Base-by-base conservation (phyloP, 192 early-diverging fungal genomes). In the Coemansia guatemalensis region DNA sequence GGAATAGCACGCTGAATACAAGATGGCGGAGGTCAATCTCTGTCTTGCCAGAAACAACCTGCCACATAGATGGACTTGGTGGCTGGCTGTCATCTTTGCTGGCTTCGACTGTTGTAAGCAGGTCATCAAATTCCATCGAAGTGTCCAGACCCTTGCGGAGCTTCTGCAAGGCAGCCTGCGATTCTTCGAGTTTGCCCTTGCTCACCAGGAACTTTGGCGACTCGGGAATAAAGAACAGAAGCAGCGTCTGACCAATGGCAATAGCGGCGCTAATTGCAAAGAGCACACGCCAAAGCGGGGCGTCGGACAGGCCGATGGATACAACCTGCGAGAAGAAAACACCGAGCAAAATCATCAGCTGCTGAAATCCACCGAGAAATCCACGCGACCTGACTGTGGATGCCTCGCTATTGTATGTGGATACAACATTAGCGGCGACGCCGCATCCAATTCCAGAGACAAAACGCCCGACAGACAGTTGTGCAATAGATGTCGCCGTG, bases 311-410 rank as follows among this genome's bases (percentile, higher is more conserved):
- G 49, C 78, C 88, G 30, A 89, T 74, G 1, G 88, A 90, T 6
- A 85, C 71, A 11, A 87, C 69, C 60, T 92, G 93, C 1, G 92
- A 85, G 17, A 87, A 61, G 25, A 96, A 80, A 60, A 96, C 85
- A 23, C 95, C 95, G 11, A 85, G 54, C 11, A 95, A 87, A 56
- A 94, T 92, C 33, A 89, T 88, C 53, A 94, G 70, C 77, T 96
- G 95, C 73, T 93, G 93, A 65, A 90, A 82, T 17, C 88, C 83
- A 69, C 87, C 93, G 30, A 94, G 82, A 30, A 84, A 74, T 0
- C 94, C 94, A 7, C 92, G 81, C n/a, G 84, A 68, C 9, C 73
- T 69, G 44, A 84, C 71, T 2, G 94, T 90, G 5, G 88, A 83
- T 20, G 89, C 78, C 60, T 95, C 94, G 52, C 87, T 83, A 47